A percentile compares a stretch with the other conserved stretches of the same genome.
Evolutionary conservation across 768 basidiomycete genomes (phyloP).

Genomic region (Suillus cothurnatus): DNA sequence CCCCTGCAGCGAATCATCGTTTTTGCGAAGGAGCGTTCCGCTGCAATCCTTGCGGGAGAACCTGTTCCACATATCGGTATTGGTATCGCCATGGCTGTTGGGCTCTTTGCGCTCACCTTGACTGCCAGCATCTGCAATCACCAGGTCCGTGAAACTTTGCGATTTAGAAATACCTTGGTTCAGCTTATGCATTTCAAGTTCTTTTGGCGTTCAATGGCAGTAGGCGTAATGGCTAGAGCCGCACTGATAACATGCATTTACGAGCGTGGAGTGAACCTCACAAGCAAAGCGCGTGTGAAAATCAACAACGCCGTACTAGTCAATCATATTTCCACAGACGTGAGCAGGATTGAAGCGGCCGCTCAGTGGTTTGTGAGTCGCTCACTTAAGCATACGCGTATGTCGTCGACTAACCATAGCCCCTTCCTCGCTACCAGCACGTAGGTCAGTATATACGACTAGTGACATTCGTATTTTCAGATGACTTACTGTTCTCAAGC

Average conservation of each 20-base stretch:
- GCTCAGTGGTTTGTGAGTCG: conserved; percentile 73
- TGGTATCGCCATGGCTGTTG: conserved; percentile 62
- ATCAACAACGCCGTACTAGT: conserved; percentile 64
- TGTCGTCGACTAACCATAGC: background rate
- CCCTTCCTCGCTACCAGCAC: conserved; percentile 32
- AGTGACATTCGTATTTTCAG: background rate
- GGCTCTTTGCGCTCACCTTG: conserved; percentile 52
- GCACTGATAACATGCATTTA: conserved; percentile 73
- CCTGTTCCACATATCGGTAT: conserved; percentile 45
- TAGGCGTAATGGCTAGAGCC: conserved; percentile 64
- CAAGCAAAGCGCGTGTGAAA: conserved; percentile 64
- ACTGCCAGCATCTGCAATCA: conserved; percentile 59
- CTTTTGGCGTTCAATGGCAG: conserved; percentile 70
- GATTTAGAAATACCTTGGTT: background rate
- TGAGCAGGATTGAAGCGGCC: conserved; percentile 59
- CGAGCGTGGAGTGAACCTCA: conserved; percentile 65
- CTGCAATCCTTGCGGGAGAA: conserved; percentile 39
- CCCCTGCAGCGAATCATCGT: conserved; percentile 54
- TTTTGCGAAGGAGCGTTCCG: conserved; percentile 52
- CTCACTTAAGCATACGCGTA: background rate
- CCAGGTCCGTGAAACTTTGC: conserved; percentile 42
- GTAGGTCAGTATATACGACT: conserved; percentile 31
- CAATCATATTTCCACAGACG: conserved; percentile 68
- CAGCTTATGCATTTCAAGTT: conserved; percentile 43
- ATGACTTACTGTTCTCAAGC: conserved; percentile 29